A percentile compares a stretch with the other conserved stretches of the same genome.
Evolutionary conservation across 176 grass and related monocot genomes (phyloP).

Genomic region (Typha latifolia): DNA sequence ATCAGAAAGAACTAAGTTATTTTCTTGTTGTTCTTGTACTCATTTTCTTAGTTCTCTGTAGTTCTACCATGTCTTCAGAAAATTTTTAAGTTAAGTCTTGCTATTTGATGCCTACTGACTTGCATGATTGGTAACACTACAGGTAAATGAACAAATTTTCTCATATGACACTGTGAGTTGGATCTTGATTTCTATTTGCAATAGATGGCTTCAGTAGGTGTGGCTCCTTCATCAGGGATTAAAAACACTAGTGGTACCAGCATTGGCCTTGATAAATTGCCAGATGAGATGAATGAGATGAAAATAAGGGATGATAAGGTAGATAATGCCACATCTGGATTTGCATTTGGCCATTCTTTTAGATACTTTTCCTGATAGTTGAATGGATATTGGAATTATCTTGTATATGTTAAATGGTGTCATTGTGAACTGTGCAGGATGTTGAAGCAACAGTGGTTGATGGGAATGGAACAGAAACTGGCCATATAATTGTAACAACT

Average conservation of each 20-base stretch:
- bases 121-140: no score
- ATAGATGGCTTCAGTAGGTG: conserved; percentile 44
- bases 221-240: conserved; percentile 28
- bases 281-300: conserved; percentile 53
- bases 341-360: not conserved
- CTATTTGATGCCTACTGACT: no score
- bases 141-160: no score
- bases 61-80: no score
- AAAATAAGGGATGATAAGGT: conserved; percentile 82
- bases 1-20: no score
- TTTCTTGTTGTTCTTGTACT: no score
- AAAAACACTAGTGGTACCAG: conserved; percentile 32
- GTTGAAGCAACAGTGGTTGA: conserved; percentile 64
- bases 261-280: conserved; percentile 39
- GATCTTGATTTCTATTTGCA: not conserved
- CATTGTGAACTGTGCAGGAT: conserved; percentile 38
- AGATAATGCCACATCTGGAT: not conserved
- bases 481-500: conserved; percentile 80
- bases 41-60: no score
- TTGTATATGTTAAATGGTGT: not conserved
- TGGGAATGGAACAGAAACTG: conserved; percentile 71
- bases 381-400: not conserved
- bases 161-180: conserved; percentile 17
- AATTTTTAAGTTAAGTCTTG: no score
- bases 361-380: not conserved